Evolutionary conservation across 2,329 filamentous ascomycete species (phyloP), one percentile per base, ranked within the genome.

Genomic region (Fusarium buharicum): DNA sequence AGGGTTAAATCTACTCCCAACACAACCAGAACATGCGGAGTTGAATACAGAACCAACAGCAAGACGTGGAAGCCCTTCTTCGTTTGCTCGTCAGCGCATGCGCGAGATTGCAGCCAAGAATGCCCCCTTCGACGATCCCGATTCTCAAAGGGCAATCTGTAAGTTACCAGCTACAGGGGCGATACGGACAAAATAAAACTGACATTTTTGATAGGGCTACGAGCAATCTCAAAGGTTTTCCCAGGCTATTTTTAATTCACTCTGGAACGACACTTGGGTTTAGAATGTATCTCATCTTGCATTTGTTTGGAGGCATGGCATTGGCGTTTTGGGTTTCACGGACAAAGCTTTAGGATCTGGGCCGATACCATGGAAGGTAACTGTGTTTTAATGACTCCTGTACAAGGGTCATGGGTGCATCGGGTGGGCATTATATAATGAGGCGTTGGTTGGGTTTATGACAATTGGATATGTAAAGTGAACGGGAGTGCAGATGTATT

Each of bases 51-150:
- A 64, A 20, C 66, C 68, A 31, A 62, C 66, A 20, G 67, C 66
- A 30, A 75, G 77, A 18, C 76, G 76, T 24, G 72, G 72, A 44
- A 79, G 78, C 55, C 78, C 78, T 4, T 80, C 78, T 5, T 79
- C 77, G 8, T 77, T 80, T 68, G 77, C 78, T 22, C 73, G 78
- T 41, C 74, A 78, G 58, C 74, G 78, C 16, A 80, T 80, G 76
- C 75, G 77, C 39, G 72, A 79, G 44, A 77, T 80, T 58, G 78
- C 78, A 10, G 74, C 75, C 46, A 77, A 73, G 28, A 78, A 78
- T 41, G 76, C 77, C 48, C 77, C 78, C 30, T 75, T 80, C 58
- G 78, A 79, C 24, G 78, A 80, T 39, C 77, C 77, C 8, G 78
- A 80, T 59, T 69, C 72, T 44, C 70, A 72, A 44, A 73, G 72